These are phyloP conservation scores for Coix lacrymajobi DNA, from an alignment of 176 grass and related monocot genomes.

Conservation along the genomic window DNA sequence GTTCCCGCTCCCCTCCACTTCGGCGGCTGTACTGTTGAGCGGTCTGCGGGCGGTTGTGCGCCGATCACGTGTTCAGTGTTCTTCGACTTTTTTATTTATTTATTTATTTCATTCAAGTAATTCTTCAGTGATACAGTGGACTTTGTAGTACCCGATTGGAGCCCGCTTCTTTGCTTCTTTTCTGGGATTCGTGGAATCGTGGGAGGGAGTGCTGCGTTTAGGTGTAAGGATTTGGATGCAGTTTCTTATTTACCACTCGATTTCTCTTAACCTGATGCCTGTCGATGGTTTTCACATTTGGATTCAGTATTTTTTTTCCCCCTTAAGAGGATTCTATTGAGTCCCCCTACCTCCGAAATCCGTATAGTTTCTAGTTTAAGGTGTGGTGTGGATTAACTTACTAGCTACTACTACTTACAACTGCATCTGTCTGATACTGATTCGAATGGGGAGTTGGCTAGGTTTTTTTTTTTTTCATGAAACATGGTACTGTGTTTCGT, in stretches of 20 bases:
- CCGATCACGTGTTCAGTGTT: conserved; percentile 1
- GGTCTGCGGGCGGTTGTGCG: background rate
- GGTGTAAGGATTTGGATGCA: background rate
- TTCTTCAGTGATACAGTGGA: background rate
- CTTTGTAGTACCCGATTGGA: background rate
- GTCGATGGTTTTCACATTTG: background rate
- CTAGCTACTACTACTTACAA: background rate
- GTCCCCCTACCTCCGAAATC: background rate
- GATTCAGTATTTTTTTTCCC: background rate
- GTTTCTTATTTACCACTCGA: background rate
- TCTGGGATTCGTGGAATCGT: background rate
- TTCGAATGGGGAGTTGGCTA: background rate
- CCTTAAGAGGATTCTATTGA: background rate
- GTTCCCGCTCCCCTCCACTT: background rate
- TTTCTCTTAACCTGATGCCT: background rate
- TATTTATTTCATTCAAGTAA: background rate
- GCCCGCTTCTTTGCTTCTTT: background rate
- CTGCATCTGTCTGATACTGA: background rate
- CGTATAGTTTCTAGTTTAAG: background rate
- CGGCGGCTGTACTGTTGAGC: background rate
- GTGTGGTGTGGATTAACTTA: background rate
- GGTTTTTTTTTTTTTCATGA: background rate
- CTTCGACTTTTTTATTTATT: background rate
- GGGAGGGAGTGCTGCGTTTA: background rate
- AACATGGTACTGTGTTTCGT: background rate